These are phyloP conservation scores for Fomitopsis schrenkii DNA, from an alignment of 1,284 basidiomycete species.

Conservation along the genomic window DNA sequence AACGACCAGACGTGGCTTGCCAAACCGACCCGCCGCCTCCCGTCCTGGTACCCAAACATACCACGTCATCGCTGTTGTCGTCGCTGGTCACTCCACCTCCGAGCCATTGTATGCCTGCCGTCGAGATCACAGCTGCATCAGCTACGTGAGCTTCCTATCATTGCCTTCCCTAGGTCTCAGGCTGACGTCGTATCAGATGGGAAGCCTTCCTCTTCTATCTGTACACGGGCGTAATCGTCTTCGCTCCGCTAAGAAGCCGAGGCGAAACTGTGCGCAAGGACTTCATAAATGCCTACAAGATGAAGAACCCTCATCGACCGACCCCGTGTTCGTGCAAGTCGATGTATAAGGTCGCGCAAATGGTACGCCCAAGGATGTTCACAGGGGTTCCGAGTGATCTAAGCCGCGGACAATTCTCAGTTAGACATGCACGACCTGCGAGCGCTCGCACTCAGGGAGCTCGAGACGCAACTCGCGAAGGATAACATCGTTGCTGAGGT, in stretches of 20 bases:
- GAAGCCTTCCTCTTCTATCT: conserved; percentile 19
- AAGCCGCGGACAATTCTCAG: neutral
- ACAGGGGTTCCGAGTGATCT: neutral
- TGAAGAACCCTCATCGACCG: conserved; percentile 3
- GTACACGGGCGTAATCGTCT: conserved; percentile 15
- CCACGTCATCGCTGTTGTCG: no score
- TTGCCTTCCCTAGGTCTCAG: neutral
- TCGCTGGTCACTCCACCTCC: no score
- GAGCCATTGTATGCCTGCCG: no score
- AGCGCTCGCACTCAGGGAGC: neutral
- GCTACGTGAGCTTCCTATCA: neutral
- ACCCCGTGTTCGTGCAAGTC: conserved; percentile 18
- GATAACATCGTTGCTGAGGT: neutral
- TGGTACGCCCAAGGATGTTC: conserved; percentile 2
- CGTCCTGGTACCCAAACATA: no score
- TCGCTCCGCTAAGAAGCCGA: conserved; percentile 19
- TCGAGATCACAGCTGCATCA: neutral
- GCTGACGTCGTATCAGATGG: conserved; percentile 11
- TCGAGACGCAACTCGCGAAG: neutral
- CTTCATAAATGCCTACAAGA: neutral
- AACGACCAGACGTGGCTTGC: no score
- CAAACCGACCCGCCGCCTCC: no score
- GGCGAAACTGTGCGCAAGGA: neutral
- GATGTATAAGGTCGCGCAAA: conserved; percentile 17
- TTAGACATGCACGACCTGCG: neutral